phyloP scores from a whole-genome alignment of 2,329 filamentous ascomycete genomes.

The Penicillium digitatum region DNA sequence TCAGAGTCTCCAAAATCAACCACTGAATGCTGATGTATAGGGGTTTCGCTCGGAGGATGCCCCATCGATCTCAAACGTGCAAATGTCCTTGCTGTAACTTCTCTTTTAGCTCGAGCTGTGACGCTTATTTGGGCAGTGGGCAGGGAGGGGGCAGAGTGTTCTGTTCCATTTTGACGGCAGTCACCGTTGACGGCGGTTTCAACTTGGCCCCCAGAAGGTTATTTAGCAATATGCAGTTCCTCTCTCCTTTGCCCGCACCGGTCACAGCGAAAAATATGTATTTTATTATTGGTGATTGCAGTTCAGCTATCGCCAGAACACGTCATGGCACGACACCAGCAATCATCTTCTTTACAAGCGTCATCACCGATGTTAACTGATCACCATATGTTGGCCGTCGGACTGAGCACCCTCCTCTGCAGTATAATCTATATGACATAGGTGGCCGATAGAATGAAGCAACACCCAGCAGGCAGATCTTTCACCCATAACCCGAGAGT shows the following conservation, averaged over 20 bases:
- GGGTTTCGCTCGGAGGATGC: not conserved
- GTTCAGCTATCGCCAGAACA: no score
- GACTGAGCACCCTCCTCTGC: not conserved
- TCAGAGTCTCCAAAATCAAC: not conserved
- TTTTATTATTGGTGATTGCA: no score
- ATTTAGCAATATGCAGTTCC: no score
- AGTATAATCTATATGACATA: not conserved
- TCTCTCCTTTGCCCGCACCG: no score
- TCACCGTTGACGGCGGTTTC: no score
- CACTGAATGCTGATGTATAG: not conserved
- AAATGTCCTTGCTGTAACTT: not conserved
- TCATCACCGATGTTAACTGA: not conserved
- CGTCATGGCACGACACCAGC: not conserved
- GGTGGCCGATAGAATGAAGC: slow-evolving; percentile 16
- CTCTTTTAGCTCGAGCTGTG: not conserved
- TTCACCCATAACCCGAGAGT: not conserved
- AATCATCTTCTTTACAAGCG: not conserved
- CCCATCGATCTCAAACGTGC: not conserved
- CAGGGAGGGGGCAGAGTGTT: not conserved
- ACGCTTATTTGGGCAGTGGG: not conserved
- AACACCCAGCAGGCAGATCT: slow-evolving; percentile 12
- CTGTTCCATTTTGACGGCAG: not conserved
- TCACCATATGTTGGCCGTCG: not conserved
- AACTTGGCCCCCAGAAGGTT: no score
- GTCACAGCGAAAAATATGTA: no score